These are phyloP conservation scores for Medicago lupulina DNA, from an alignment of 306 rosid species.

Conservation along the genomic window DNA sequence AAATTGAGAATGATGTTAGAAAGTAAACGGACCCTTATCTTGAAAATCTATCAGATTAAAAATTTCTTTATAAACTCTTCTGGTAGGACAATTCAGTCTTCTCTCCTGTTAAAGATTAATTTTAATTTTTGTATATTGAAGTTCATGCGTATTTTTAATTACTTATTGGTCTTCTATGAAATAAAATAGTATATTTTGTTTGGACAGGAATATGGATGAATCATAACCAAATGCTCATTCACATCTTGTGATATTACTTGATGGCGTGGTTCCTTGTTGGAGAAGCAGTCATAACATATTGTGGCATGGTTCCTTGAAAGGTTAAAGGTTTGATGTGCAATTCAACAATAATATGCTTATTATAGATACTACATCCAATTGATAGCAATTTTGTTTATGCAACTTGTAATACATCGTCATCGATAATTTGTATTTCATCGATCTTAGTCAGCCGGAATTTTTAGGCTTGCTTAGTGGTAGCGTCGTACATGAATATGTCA, in stretches of 20 bases:
- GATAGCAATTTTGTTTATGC: conserved; percentile 7
- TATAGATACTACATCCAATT: conserved; percentile 6
- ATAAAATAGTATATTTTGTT: conserved; percentile 27
- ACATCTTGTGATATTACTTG: conserved; percentile 28
- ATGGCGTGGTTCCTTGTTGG: conserved; percentile 29
- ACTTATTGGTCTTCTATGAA: conserved; percentile 34
- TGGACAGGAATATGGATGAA: conserved; percentile 44
- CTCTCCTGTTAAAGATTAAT: neutral
- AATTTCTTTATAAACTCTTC: neutral
- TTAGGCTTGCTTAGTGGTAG: neutral
- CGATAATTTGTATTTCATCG: conserved; percentile 4
- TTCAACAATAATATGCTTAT: conserved; percentile 18
- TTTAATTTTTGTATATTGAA: neutral
- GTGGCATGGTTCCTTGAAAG: conserved; percentile 14
- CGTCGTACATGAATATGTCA: neutral
- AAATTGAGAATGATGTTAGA: neutral
- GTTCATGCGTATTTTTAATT: neutral
- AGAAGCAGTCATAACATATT: conserved; percentile 17
- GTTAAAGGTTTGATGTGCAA: conserved; percentile 20
- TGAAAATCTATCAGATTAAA: neutral
- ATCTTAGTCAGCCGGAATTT: neutral
- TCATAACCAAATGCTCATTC: conserved; percentile 38
- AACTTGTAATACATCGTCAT: conserved; percentile 9
- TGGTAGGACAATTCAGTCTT: neutral
- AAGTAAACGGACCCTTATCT: neutral